Evolutionary conservation across 139 green algal species (phyloP), one percentile per base, ranked within the genome.

Genomic region (Pseudopediastrum boryanum): DNA sequence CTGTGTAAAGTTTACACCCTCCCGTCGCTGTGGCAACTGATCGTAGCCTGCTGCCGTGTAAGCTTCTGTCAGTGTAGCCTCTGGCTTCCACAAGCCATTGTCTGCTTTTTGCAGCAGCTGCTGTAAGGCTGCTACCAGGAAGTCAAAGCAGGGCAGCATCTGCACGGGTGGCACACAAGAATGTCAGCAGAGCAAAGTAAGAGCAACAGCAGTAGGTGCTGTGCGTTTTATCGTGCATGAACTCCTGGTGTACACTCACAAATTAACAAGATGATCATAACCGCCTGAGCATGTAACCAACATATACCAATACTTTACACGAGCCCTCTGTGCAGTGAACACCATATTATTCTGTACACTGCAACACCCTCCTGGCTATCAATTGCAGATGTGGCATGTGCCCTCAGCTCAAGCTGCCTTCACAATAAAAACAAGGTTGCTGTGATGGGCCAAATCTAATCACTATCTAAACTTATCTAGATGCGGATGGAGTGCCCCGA

Each of bases 1-100:
- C 10, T 70, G 59, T 31, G 84, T 87, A 46, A 93, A 90, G 64
- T 94, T 92, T 4, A 89, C 84, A 58, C 90, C 84, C 8, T 64
- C 42, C 16, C 81, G 69, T 21, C 90, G 84, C 36, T 41, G 33
- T 0, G 86, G 88, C 31, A 90, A 74, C 42, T 66, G 58, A 1
- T 61, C 61, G 48, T 84, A 82, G 29, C 33, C 62, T 19, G 85
- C 72, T 54, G 81, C 38, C 31, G 13, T 52, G 38, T 59, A 82
- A 5, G 64, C 38, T 9, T 63, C 36, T 2, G 33, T 44, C 56
- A 89, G 78, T 41, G 61, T 27, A 12, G 62, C 66, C 35, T 87
- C 71, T 43, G 67, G 29, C 25, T 74, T 23, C 2, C 79, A 36
- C 33, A 88, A 64, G 23, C 38, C 50, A 1, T n/a, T 7, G 6